Percentiles rank a stretch among this genome's conserved stretches.
phyloP scores from a whole-genome alignment of 306 rosid species.

The Lathyrus sativus region DNA sequence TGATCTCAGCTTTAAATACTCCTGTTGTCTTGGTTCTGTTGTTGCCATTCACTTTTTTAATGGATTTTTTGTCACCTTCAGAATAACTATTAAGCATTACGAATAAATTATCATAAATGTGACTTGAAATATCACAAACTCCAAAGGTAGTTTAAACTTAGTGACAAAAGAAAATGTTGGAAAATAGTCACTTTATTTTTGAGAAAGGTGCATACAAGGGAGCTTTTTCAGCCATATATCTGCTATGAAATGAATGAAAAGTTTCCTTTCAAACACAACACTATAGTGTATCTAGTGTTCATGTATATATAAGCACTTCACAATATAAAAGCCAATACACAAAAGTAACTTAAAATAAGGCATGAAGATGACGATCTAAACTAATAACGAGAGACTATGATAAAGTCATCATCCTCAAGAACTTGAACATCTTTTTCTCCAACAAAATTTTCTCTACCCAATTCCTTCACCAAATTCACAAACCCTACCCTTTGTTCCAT shows the following conservation, averaged over 20 bases:
- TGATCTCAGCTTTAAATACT: conserved; percentile 46
- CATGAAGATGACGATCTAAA: neutral
- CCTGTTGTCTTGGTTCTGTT: neutral
- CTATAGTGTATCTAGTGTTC: neutral
- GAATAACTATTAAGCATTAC: too few relatives aligned
- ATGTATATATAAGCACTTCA: neutral
- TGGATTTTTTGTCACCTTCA: neutral
- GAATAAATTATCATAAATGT: too few relatives aligned
- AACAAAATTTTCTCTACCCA: conserved; percentile 68
- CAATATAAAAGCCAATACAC: neutral
- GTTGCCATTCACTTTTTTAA: neutral
- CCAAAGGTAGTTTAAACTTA: too few relatives aligned
- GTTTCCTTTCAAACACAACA: too few relatives aligned
- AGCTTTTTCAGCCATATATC: too few relatives aligned
- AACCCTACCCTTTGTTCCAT: conserved; percentile 63
- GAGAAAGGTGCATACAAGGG: too few relatives aligned
- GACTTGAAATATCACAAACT: too few relatives aligned
- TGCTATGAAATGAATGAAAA: too few relatives aligned
- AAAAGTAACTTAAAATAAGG: conserved; percentile 2
- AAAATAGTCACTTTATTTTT: too few relatives aligned
- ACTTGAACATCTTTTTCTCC: conserved; percentile 62
- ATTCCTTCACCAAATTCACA: conserved; percentile 59
- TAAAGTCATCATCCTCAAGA: conserved; percentile 57
- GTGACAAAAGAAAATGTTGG: too few relatives aligned
- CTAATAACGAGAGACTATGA: conserved; percentile 12